A percentile compares a stretch with the other conserved stretches of the same genome.
phyloP scores from a whole-genome alignment of 106 monocot genomes.

The Agapanthus africanus region DNA sequence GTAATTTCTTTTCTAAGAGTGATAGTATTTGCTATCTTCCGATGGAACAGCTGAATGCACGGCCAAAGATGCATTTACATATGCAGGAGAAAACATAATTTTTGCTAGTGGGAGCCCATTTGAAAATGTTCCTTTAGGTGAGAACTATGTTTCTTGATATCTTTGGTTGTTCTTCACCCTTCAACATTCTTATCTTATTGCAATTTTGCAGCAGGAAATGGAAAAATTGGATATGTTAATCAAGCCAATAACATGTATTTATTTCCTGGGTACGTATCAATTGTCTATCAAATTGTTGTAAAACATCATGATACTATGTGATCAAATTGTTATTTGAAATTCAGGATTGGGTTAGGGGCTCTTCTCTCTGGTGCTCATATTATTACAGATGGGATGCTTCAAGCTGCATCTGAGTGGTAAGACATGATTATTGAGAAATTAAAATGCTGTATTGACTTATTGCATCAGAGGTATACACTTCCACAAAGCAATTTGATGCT shows the following conservation, averaged over 20 bases:
- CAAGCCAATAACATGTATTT: constrained; percentile 99
- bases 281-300: background rate
- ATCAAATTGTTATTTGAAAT: constrained; percentile 16
- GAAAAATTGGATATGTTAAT: constrained; percentile 76
- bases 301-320: background rate
- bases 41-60: constrained; percentile 80
- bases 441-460: no score
- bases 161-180: background rate
- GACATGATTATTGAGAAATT: background rate
- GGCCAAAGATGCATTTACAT: constrained; percentile 81
- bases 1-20: background rate
- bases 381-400: constrained; percentile 93
- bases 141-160: constrained; percentile 10
- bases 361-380: constrained; percentile 88
- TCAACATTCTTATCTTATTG: constrained; percentile 5
- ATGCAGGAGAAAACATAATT: constrained; percentile 83
- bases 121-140: constrained; percentile 79
- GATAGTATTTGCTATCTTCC: background rate
- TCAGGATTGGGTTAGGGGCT: constrained; percentile 93
- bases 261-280: constrained; percentile 80
- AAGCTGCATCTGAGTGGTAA: constrained; percentile 92
- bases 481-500: background rate
- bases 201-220: constrained; percentile 47
- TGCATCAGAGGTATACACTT: no score
- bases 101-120: constrained; percentile 99